A percentile compares a stretch with the other conserved stretches of the same genome.
Evolutionary conservation across 2,329 filamentous ascomycete species (phyloP).

Genomic region (Xylariaceae sp.): DNA sequence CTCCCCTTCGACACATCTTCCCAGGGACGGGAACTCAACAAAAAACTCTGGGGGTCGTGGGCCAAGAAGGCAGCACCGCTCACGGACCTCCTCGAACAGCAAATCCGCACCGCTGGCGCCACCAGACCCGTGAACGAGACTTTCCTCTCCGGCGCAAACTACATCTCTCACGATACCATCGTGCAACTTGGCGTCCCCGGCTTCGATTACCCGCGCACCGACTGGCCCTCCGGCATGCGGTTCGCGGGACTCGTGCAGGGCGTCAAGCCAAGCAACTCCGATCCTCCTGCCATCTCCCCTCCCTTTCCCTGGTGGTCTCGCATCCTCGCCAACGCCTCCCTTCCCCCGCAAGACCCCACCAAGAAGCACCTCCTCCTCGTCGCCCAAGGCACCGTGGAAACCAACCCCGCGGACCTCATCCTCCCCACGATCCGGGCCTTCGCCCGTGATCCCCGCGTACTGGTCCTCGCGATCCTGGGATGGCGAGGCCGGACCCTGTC

Average conservation of each 20-base stretch:
- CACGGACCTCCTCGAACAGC: constrained; percentile 21
- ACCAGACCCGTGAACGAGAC: constrained; percentile 10
- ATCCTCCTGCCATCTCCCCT: constrained; percentile 3
- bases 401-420: constrained; percentile 32
- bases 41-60: constrained; percentile 28
- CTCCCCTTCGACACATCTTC: constrained; percentile 26
- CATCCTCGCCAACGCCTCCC: constrained; percentile 22
- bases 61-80: constrained; percentile 16
- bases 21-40: constrained; percentile 20
- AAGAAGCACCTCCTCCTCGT: constrained; percentile 33
- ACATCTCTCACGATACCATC: constrained; percentile 29
- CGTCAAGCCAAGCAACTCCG: background rate
- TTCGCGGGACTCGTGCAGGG: constrained; percentile 32
- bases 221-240: constrained; percentile 31
- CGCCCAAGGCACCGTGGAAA: constrained; percentile 37
- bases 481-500: constrained; percentile 25
- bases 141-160: constrained; percentile 32
- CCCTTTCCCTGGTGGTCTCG: constrained; percentile 32
- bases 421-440: constrained; percentile 33
- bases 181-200: constrained; percentile 33
- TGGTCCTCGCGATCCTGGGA: constrained; percentile 34
- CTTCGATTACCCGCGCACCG: constrained; percentile 33
- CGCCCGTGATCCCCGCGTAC: constrained; percentile 17
- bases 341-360: constrained; percentile 1
- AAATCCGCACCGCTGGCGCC: constrained; percentile 27